A percentile compares a stretch with the other conserved stretches of the same genome.
Conservation (phyloP, 1,284 basidiomycete species). For the Tylopilus orsonianus region DNA sequence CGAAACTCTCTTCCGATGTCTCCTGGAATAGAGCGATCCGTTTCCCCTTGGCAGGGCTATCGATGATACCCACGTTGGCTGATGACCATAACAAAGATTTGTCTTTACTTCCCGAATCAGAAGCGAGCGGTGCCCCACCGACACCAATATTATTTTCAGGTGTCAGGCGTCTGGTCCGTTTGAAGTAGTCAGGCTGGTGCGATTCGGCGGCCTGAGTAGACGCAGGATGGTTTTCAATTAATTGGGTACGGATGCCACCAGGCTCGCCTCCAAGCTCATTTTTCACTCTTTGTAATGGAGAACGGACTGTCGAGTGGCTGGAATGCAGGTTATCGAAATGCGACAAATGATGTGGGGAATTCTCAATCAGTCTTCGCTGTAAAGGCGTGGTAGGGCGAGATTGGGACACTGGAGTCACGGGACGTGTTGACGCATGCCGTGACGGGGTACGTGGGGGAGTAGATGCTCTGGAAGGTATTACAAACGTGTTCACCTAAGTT, state of each 20-base stretch:
- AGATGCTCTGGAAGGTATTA: slow-evolving; percentile 13
- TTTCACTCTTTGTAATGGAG: slow-evolving; percentile 12
- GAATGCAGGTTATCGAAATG: slow-evolving; percentile 18
- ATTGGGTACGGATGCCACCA: slow-evolving; percentile 53
- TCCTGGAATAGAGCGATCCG: slow-evolving; percentile 72
- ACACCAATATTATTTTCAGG: slow-evolving; percentile 10
- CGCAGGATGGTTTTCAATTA: slow-evolving; percentile 47
- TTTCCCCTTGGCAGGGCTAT: slow-evolving; percentile 68
- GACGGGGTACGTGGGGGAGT: slow-evolving; percentile 19
- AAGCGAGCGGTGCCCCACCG: slow-evolving; percentile 7
- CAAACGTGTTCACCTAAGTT: not conserved
- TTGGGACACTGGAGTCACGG: slow-evolving; percentile 16
- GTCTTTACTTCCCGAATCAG: slow-evolving; percentile 32
- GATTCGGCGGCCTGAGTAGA: slow-evolving; percentile 54
- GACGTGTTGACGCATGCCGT: slow-evolving; percentile 18
- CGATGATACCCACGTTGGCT: slow-evolving; percentile 55
- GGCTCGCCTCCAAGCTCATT: slow-evolving; percentile 51
- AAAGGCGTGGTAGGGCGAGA: slow-evolving; percentile 16
- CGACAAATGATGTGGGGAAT: slow-evolving; percentile 4
- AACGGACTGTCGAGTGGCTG: not conserved
- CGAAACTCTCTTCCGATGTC: slow-evolving; percentile 78
- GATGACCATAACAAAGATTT: slow-evolving; percentile 31
- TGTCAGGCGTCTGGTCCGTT: slow-evolving; percentile 50
- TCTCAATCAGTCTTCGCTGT: slow-evolving; percentile 6
- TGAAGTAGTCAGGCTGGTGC: slow-evolving; percentile 67